Evolutionary conservation across 805 yeast genomes (phyloP).

Genomic region (Blastobotrys peoriensis): DNA sequence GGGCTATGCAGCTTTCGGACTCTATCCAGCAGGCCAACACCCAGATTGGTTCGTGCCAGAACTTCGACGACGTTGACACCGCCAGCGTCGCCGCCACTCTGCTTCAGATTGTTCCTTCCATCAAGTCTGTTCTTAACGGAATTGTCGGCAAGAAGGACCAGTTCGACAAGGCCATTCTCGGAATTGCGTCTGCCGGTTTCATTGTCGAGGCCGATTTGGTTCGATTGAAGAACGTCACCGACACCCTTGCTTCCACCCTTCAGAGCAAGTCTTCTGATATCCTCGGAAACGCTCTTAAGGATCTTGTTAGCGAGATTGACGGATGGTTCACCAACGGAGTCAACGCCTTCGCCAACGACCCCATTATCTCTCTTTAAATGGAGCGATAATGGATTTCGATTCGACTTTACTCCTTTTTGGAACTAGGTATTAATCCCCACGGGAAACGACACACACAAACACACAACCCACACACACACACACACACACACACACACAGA

Average conservation of each 20-base stretch:
- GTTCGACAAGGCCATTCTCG: conserved; percentile 1
- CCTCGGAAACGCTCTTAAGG: background rate
- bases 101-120: background rate
- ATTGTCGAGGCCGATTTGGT: conserved; percentile 1
- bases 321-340: conserved; percentile 1
- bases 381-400: background rate
- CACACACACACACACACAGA: background rate
- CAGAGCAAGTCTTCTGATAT: conserved; percentile 1
- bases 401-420: background rate
- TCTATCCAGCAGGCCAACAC: background rate
- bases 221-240: background rate
- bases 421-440: background rate
- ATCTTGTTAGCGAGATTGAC: conserved; percentile 1
- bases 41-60: background rate
- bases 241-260: conserved; percentile 1
- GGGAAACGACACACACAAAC: background rate
- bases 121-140: background rate
- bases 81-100: conserved; percentile 2
- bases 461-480: background rate
- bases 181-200: conserved; percentile 1
- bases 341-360: background rate
- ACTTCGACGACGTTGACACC: conserved; percentile 1
- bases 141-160: conserved; percentile 1
- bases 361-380: background rate
- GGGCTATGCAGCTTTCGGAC: background rate